These are phyloP conservation scores for Cercophora newfieldiana DNA, from an alignment of 495 filamentous ascomycete genomes.

Conservation along the genomic window DNA sequence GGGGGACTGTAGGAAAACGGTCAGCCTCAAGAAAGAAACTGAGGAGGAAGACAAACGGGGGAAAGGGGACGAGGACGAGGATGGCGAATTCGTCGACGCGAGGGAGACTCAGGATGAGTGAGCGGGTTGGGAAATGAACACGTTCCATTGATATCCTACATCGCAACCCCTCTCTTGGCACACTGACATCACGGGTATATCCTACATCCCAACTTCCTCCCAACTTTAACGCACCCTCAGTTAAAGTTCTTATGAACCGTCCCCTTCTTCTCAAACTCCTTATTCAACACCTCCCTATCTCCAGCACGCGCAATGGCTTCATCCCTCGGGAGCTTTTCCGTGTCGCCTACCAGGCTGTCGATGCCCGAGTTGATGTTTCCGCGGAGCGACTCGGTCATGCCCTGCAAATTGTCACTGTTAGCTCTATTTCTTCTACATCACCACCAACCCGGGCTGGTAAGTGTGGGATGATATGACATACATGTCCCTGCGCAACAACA, in stretches of 20 bases:
- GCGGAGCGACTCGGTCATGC: slow-evolving; percentile 8
- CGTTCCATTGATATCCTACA: too few species aligned
- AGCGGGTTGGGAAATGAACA: too few species aligned
- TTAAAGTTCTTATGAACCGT: slow-evolving; percentile 8
- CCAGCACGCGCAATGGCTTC: slow-evolving; percentile 1
- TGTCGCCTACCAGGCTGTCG: slow-evolving; percentile 2
- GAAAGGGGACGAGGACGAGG: background rate
- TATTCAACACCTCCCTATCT: slow-evolving; percentile 12
- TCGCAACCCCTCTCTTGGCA: too few species aligned
- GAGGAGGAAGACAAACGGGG: background rate
- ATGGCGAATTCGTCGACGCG: background rate
- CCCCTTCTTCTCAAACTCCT: slow-evolving; percentile 19
- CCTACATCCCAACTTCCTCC: background rate
- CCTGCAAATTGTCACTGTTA: slow-evolving; percentile 2
- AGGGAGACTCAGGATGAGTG: background rate
- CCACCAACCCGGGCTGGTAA: background rate
- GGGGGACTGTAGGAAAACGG: too few species aligned
- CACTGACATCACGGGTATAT: too few species aligned
- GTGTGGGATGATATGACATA: background rate
- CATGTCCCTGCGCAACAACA: background rate
- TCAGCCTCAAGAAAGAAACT: too few species aligned
- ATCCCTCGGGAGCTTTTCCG: slow-evolving; percentile 3
- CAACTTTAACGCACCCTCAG: background rate
- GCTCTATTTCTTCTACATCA: too few species aligned
- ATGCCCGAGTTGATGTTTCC: slow-evolving; percentile 15